Percentiles rank a stretch among this genome's conserved stretches.
Evolutionary conservation across 805 yeast species (phyloP).

Genomic region (Yamadazyma tumulicola): DNA sequence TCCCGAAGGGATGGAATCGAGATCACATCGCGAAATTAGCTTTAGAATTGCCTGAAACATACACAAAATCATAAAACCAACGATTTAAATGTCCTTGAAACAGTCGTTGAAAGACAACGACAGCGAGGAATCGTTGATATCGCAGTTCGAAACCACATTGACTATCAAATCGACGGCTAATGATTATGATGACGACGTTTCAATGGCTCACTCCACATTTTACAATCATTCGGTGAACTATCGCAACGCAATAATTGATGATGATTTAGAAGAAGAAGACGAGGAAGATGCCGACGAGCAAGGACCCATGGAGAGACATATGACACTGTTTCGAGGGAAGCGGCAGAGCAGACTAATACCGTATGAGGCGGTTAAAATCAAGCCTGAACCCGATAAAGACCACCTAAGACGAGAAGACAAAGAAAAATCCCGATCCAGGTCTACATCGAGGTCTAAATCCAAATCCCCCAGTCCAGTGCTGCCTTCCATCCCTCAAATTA

Average conservation of each 20-base stretch:
- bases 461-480: conserved; percentile 15
- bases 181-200: conserved; percentile 35
- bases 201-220: conserved; percentile 35
- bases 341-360: conserved; percentile 29
- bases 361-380: conserved; percentile 16
- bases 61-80: background rate
- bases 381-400: conserved; percentile 5
- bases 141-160: conserved; percentile 44
- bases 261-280: conserved; percentile 29
- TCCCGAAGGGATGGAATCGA: no score
- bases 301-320: conserved; percentile 15
- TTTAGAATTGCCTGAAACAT: no score
- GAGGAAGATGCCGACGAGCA: conserved; percentile 28
- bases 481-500: conserved; percentile 9
- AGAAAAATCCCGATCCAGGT: conserved; percentile 5
- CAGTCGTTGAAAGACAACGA: conserved; percentile 19
- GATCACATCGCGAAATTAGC: no score
- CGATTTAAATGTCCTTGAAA: conserved; percentile 10
- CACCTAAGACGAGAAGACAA: background rate
- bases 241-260: conserved; percentile 21
- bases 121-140: conserved; percentile 36
- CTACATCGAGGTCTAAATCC: conserved; percentile 5
- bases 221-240: conserved; percentile 18
- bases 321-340: conserved; percentile 34
- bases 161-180: conserved; percentile 37